Evolutionary conservation across 176 grass and related monocot species (phyloP), one percentile per base, ranked within the genome.

Genomic region (Oryza meyeriana): DNA sequence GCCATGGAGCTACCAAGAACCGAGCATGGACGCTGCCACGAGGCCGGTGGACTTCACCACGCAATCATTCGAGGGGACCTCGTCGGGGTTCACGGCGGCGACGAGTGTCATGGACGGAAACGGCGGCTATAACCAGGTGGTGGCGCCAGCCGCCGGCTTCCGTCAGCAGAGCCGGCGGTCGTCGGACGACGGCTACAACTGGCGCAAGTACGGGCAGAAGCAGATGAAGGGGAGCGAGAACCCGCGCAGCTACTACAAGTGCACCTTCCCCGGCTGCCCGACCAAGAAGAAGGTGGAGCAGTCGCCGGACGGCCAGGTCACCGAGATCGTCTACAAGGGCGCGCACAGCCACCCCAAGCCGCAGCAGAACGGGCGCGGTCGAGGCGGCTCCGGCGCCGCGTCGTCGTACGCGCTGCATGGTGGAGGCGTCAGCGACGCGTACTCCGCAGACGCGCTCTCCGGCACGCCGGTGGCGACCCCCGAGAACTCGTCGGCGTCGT

Each of bases 151-250:
- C 34, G 35, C 47, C 52, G 66, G 30, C 20, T 85, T 85, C 55
- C 77, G 79, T 24, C 84, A 79, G 84, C 88, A 86, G 79, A 78
- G 84, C 73, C 78, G 83, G 24, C 66, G 71, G 41, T 73, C 87
- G 84, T 97, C 94, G 11, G 90, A 92, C 32, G 94, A 97, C 55
- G 95, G 95, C 3, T 97, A 94, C 86, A 94, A 94, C 86, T 97
- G 95, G 95, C 91, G 95, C 47, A 97, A 97, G 88, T 97, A 97
- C 69, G 95, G 95, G 86, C 92, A 97, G 85, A 97, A 97, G 84
- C 92, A 94, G 85, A 92, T 97, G 69, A 97, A 97, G 73, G 92
- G 90, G 41, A 94, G 92, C 84, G 92, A 92, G 70, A 97, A 97
- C 69, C 94, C 94, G 45, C 90, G 92, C 64, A 94, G 94, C 88